Base-by-base conservation (phyloP, 305 asterid genomes). In the Ilex paraguariensis region DNA sequence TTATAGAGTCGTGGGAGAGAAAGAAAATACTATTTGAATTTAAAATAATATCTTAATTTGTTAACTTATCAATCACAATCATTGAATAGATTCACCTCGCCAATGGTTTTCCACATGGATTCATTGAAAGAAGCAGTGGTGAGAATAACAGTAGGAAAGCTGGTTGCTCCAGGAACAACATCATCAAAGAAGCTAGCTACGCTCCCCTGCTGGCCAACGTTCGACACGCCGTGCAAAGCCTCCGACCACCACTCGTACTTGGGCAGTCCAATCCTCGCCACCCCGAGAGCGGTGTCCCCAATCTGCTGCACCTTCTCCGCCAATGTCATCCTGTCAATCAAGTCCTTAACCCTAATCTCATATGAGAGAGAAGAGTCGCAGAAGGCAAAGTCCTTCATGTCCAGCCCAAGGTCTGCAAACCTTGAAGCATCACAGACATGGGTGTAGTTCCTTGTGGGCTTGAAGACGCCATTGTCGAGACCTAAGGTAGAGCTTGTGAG, bases 191-290 rank as follows among this genome's bases (percentile, higher is more conserved):
- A 63, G 0, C 76, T 40, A 7, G 63, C 75, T 2, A 16, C 32
- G 53, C 57, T 56, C 15, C 50, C 54, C 7, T n/a, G 10, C 12
- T 70, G 72, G 33, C 80, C 78, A 4, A 74, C 67, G n/a, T 68
- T 61, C 21, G 85, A 21, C 28, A 21, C 28, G 28, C 28, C 28
- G 28, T 21, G 28, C 28, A 21, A 21, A 21, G 28, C 28, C 77
- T 81, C 83, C 2, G 81, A 74, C 86, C 86, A 81, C 86, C 86
- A 75, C 70, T 72, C 75, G 54, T 81, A 81, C 44, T 42, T 49
- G 6, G 79, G 81, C 8, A 77, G 64, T 0, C 81, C 83, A 46
- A 77, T 57, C 30, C 86, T 59, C 0, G 73, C 62, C 11, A 69
- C 80, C 0, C 79, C 83, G 0, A 13, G 11, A 5, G 86, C 75